Conservation (phyloP, 2,329 filamentous ascomycete species). For the Xylariaceae sp. region DNA sequence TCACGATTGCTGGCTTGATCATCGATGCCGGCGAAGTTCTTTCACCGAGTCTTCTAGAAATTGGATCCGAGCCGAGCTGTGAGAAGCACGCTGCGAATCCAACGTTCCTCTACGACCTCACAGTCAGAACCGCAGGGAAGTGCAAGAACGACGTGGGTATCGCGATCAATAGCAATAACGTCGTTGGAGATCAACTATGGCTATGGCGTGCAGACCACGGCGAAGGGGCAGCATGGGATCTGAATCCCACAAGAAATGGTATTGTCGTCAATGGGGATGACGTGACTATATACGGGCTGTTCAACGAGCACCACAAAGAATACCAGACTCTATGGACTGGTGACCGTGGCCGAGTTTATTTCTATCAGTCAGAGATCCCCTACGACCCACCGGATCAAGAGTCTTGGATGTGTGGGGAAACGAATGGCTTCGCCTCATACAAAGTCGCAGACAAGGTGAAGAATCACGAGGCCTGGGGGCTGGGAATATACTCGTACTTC, state of each 20-base stretch:
- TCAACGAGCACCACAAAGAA: slow-evolving; percentile 33
- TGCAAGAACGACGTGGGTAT: slow-evolving; percentile 29
- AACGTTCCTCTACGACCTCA: slow-evolving; percentile 31
- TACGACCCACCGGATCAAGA: slow-evolving; percentile 31
- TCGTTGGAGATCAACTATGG: slow-evolving; percentile 32
- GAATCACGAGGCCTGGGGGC: slow-evolving; percentile 30
- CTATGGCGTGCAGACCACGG: slow-evolving; percentile 33
- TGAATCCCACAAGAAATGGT: slow-evolving; percentile 30
- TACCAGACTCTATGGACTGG: slow-evolving; percentile 33
- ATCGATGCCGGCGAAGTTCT: slow-evolving; percentile 27
- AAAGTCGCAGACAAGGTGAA: slow-evolving; percentile 29
- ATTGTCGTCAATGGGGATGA: slow-evolving; percentile 30
- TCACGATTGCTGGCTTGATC: slow-evolving; percentile 31
- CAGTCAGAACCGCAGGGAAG: slow-evolving; percentile 28
- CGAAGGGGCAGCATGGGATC: slow-evolving; percentile 26
- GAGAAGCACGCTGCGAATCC: slow-evolving; percentile 25
- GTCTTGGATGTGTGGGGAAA: slow-evolving; percentile 25
- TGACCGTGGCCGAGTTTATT: slow-evolving; percentile 29
- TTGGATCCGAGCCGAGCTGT: slow-evolving; percentile 23
- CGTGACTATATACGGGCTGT: slow-evolving; percentile 31
- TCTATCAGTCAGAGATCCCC: slow-evolving; percentile 34
- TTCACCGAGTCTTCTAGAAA: slow-evolving; percentile 27
- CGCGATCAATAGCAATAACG: slow-evolving; percentile 29
- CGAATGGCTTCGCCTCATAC: slow-evolving; percentile 32
- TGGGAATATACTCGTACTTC: slow-evolving; percentile 33